Conservation (phyloP, 139 green algal species). For the Chlamydomonas sp. region DNA sequence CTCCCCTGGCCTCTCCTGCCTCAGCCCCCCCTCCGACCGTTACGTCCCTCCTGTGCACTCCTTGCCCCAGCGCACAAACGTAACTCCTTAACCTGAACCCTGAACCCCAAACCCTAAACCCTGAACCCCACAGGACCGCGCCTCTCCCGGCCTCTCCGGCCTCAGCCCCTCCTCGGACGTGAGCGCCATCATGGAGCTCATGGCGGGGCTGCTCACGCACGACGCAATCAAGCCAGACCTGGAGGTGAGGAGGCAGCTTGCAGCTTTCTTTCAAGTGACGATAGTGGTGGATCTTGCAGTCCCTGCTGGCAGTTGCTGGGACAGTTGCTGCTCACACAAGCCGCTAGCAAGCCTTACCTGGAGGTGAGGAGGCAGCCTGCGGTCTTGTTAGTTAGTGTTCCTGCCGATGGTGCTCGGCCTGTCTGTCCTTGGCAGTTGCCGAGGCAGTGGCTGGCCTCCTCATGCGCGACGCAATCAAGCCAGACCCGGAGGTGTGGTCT, state of each 20-base stretch:
- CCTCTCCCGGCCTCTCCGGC: background rate
- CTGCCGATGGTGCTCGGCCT: no score
- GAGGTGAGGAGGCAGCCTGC: background rate
- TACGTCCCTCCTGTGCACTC: background rate
- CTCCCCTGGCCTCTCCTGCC: background rate
- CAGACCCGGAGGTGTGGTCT: constrained; percentile 33
- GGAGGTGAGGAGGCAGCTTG: constrained; percentile 12
- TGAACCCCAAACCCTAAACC: no score
- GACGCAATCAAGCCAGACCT: constrained; percentile 42
- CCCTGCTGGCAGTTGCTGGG: background rate
- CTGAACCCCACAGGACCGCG: background rate
- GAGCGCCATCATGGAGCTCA: constrained; percentile 27
- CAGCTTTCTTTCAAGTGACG: background rate
- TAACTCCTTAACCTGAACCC: no score
- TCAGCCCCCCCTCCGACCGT: constrained; percentile 9
- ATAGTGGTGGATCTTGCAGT: background rate
- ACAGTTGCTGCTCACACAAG: background rate
- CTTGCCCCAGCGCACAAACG: no score
- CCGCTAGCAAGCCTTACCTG: background rate
- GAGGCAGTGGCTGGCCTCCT: constrained; percentile 44
- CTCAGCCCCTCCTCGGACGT: background rate
- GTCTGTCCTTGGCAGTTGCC: no score
- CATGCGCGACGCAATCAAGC: constrained; percentile 25
- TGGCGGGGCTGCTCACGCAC: constrained; percentile 35
- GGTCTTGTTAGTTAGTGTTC: background rate